Evolutionary conservation across 306 rosid species (phyloP).

Genomic region (Clitoria ternatea): DNA sequence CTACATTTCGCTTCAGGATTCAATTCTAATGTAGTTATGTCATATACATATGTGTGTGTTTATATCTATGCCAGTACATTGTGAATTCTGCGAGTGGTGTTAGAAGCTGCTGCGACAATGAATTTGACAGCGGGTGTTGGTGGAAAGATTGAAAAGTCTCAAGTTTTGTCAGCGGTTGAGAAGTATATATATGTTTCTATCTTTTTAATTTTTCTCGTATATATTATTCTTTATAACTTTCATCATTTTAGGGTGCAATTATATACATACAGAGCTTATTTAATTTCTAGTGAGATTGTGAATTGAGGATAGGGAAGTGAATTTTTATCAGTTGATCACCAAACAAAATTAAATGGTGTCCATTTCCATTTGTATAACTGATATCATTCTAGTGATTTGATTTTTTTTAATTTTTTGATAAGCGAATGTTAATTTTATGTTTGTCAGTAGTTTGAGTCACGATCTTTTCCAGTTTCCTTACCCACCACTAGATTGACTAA

Average conservation of each 20-base stretch:
- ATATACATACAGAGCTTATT: neutral
- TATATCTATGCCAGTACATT: neutral
- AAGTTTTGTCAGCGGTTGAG: constrained; percentile 70
- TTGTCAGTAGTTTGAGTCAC: too few species aligned
- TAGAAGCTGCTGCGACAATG: constrained; percentile 55
- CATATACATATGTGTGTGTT: neutral
- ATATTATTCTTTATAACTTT: neutral
- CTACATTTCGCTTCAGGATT: neutral
- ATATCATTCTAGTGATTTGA: too few species aligned
- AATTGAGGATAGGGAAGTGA: too few species aligned
- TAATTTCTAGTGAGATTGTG: too few species aligned
- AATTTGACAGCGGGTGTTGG: constrained; percentile 80
- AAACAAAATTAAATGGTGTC: too few species aligned
- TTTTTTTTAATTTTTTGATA: too few species aligned
- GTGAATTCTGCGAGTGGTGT: constrained; percentile 29
- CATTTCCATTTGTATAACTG: too few species aligned
- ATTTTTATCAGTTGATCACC: too few species aligned
- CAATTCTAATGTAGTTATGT: neutral
- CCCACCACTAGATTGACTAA: too few species aligned
- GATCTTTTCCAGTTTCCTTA: too few species aligned
- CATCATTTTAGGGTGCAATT: neutral
- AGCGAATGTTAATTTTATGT: too few species aligned
- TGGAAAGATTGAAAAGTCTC: constrained; percentile 63
- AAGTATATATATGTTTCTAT: constrained; percentile 25
- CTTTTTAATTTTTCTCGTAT: neutral